Percentiles rank a stretch among this genome's conserved stretches.
Evolutionary conservation across 495 filamentous ascomycete genomes (phyloP).

Genomic region (Penicillium arizonense): DNA sequence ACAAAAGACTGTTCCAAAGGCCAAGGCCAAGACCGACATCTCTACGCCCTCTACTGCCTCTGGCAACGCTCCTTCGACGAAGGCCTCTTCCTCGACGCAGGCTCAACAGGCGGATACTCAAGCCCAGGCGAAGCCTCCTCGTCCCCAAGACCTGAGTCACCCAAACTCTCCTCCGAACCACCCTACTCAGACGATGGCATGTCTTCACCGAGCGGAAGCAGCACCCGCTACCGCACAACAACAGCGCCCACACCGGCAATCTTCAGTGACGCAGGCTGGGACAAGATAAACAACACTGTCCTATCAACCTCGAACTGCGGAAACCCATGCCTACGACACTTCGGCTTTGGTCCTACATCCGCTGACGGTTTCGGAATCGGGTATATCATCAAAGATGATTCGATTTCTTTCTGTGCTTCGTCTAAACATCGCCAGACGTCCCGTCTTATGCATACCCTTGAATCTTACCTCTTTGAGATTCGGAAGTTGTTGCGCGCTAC

Average conservation of each 20-base stretch:
- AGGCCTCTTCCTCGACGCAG: constrained; percentile 54
- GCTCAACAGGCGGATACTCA: constrained; percentile 52
- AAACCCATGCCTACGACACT: constrained; percentile 93
- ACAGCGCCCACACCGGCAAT: constrained; percentile 63
- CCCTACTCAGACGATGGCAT: constrained; percentile 43
- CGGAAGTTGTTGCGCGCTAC: constrained; percentile 74
- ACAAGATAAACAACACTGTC: constrained; percentile 91
- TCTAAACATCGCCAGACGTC: constrained; percentile 92
- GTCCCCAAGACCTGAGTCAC: constrained; percentile 45
- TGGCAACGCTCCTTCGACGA: constrained; percentile 92
- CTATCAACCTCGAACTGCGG: constrained; percentile 98
- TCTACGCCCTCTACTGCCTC: constrained; percentile 91
- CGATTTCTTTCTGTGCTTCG: constrained; percentile 85
- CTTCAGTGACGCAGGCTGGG: constrained; percentile 89
- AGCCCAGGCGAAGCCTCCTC: constrained; percentile 44
- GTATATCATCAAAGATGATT: constrained; percentile 98
- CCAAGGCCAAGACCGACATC: constrained; percentile 87
- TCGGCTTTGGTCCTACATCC: constrained; percentile 93
- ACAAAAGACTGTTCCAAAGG: constrained; percentile 90
- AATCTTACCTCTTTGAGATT: constrained; percentile 87
- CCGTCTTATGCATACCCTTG: constrained; percentile 84
- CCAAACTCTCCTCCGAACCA: constrained; percentile 39
- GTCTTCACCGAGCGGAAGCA: constrained; percentile 31
- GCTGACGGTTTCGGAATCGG: constrained; percentile 97
- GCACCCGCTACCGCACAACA: constrained; percentile 30